Conservation (phyloP, 495 filamentous ascomycete species). For the Neurospora sp. region DNA sequence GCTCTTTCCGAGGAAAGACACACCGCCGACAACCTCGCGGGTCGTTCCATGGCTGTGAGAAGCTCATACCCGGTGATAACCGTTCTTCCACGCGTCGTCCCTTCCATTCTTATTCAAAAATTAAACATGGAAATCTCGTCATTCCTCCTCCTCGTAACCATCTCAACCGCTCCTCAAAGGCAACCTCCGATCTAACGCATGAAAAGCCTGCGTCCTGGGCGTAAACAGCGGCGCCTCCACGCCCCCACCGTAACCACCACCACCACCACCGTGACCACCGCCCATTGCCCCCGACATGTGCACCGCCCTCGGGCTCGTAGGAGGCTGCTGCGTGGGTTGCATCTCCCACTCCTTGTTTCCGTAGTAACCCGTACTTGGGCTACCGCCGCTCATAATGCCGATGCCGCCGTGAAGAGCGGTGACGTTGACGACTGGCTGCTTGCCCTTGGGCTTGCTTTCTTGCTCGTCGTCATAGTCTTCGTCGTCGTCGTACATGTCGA, state of each 20-base stretch:
- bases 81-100: too few relatives aligned
- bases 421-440: conserved; percentile 4
- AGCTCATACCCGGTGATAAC: too few relatives aligned
- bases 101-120: too few relatives aligned
- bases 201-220: conserved; percentile 44
- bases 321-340: conserved; percentile 20
- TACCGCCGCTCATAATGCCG: not conserved
- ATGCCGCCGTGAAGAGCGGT: not conserved
- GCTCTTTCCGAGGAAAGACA: not conserved
- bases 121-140: too few relatives aligned
- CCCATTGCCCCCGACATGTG: conserved; percentile 3
- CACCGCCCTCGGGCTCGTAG: not conserved
- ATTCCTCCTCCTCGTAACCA: too few relatives aligned
- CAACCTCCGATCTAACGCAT: conserved; percentile 40
- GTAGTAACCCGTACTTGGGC: conserved; percentile 5
- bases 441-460: not conserved
- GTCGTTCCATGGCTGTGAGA: not conserved
- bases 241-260: not conserved
- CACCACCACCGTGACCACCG: not conserved
- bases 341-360: conserved; percentile 32
- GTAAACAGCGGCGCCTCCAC: conserved; percentile 30
- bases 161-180: conserved; percentile 14
- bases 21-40: not conserved
- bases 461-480: conserved; percentile 27
- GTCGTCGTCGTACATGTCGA: conserved; percentile 27